Percentiles rank a stretch among this genome's conserved stretches.
These are phyloP conservation scores for Alternaria conjuncta DNA, from an alignment of 2,329 filamentous ascomycete species.

Conservation along the genomic window DNA sequence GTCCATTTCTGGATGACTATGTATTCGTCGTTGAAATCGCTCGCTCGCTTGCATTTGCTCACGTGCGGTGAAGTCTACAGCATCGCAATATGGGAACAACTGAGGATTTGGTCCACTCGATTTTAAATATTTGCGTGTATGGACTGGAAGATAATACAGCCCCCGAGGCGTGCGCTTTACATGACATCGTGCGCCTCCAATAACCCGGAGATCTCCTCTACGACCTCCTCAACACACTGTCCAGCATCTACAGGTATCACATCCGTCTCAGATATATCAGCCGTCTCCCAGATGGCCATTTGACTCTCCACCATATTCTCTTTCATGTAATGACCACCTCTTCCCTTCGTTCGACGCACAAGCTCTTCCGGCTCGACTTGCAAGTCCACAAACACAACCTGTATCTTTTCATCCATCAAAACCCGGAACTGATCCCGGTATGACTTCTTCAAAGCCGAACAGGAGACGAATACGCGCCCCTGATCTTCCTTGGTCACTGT, in stretches of 20 bases:
- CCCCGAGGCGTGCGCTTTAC: background rate
- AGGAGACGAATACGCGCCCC: conserved; percentile 38
- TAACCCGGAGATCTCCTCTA: background rate
- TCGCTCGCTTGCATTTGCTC: background rate
- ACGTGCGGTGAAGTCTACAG: background rate
- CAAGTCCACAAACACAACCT: conserved; percentile 47
- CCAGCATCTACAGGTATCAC: conserved; percentile 42
- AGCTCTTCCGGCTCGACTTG: conserved; percentile 42
- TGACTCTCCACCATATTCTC: conserved; percentile 47
- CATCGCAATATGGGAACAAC: background rate
- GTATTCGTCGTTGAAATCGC: background rate
- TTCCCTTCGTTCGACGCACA: conserved; percentile 29
- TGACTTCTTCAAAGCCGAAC: conserved; percentile 47
- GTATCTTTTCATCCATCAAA: conserved; percentile 17
- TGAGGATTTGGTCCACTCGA: background rate
- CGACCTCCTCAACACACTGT: conserved; percentile 3
- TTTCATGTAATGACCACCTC: conserved; percentile 49
- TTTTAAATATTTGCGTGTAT: background rate
- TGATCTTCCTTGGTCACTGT: background rate
- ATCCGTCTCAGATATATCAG: conserved; percentile 41
- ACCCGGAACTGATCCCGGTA: conserved; percentile 46
- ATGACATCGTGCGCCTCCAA: background rate
- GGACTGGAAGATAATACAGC: background rate
- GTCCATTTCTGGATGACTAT: background rate
- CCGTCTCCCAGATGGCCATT: conserved; percentile 38